Evolutionary conservation across 208 protist species (phyloP).

Genomic region (Crithidia expoeki): DNA sequence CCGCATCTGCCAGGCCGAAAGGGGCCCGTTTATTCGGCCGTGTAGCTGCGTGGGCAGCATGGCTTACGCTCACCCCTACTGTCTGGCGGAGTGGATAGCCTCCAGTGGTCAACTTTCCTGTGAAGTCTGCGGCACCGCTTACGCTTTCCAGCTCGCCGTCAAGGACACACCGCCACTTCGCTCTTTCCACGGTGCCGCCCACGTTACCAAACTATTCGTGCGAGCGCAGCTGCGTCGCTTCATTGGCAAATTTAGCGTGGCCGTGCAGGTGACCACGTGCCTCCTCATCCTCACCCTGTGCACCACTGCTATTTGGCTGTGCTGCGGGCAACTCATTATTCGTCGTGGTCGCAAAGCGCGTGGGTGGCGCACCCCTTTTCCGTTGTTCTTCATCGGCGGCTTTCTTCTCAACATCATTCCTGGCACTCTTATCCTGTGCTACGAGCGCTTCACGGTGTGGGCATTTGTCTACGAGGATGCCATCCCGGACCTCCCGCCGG

Average conservation of each 20-base stretch:
- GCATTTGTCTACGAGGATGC: conserved; percentile 27
- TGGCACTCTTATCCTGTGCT: conserved; percentile 3
- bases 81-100: conserved; percentile 35
- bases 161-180: conserved; percentile 8
- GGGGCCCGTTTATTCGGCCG: conserved; percentile 22
- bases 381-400: background rate
- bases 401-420: conserved; percentile 7
- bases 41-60: conserved; percentile 38
- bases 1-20: conserved; percentile 27
- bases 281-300: background rate
- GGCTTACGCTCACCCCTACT: conserved; percentile 34
- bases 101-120: conserved; percentile 22
- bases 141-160: conserved; percentile 25
- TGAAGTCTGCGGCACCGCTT: conserved; percentile 30
- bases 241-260: background rate
- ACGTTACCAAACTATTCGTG: conserved; percentile 8
- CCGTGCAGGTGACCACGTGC: background rate
- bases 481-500: conserved; percentile 20
- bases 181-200: conserved; percentile 3
- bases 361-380: background rate
- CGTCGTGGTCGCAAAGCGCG: background rate
- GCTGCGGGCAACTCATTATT: conserved; percentile 1
- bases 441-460: conserved; percentile 23
- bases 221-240: background rate
- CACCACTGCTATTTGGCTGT: conserved; percentile 9